phyloP scores from a whole-genome alignment of 2,329 filamentous ascomycete species.

The Pestalotiopsis sp. region DNA sequence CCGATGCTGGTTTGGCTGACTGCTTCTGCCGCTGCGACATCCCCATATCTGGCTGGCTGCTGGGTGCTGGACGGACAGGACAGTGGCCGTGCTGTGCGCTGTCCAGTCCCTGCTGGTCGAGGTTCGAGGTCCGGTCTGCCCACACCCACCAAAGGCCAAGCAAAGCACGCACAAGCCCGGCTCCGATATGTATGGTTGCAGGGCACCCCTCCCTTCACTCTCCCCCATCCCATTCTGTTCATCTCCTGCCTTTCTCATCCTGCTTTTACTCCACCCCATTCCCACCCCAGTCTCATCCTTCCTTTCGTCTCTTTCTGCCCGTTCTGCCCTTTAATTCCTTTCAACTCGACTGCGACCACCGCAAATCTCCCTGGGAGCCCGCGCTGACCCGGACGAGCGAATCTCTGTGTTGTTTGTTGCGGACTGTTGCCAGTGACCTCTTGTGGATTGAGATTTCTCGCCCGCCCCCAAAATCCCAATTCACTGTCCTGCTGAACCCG shows the following conservation, averaged over 20 bases:
- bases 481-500: not conserved
- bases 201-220: not conserved
- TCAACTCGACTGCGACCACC: not conserved
- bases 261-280: constrained; percentile 7
- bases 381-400: constrained; percentile 5
- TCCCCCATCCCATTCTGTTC: not conserved
- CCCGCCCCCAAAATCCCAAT: constrained; percentile 22
- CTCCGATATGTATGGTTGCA: not conserved
- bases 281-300: constrained; percentile 10
- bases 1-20: not conserved
- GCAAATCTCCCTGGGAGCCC: constrained; percentile 1
- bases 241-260: constrained; percentile 14
- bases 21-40: not conserved
- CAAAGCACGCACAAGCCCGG: not conserved
- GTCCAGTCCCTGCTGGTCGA: not conserved
- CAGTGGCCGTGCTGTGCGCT: not conserved
- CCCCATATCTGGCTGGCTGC: not conserved
- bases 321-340: constrained; percentile 13
- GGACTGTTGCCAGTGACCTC: not conserved
- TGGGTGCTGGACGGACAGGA: not conserved
- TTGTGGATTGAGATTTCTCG: not conserved
- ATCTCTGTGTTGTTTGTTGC: not conserved
- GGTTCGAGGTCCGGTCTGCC: not conserved
- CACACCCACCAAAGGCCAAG: not conserved
- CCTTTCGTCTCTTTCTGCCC: not conserved